Percentiles rank a stretch among this genome's conserved stretches.
These are phyloP conservation scores for Gymnopus androsaceus DNA, from an alignment of 1,284 basidiomycete species.

Conservation along the genomic window DNA sequence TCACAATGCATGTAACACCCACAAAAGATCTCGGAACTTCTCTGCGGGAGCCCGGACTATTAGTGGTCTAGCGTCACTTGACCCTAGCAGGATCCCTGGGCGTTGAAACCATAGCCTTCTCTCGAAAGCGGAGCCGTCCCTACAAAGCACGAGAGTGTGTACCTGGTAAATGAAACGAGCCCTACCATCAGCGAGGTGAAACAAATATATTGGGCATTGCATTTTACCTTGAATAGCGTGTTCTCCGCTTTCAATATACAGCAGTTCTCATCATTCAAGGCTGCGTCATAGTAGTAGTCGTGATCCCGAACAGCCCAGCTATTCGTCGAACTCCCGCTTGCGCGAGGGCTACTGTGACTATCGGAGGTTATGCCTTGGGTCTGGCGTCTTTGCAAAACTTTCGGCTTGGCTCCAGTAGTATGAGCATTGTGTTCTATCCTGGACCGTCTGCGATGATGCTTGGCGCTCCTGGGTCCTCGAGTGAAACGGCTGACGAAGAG, in stretches of 20 bases:
- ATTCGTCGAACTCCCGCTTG: background rate
- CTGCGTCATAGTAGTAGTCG: conserved; percentile 12
- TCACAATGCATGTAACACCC: conserved; percentile 46
- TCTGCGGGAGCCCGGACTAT: conserved; percentile 36
- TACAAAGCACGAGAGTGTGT: conserved; percentile 37
- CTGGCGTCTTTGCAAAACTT: background rate
- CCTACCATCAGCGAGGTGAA: background rate
- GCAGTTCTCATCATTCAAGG: conserved; percentile 23
- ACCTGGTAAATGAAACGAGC: conserved; percentile 31
- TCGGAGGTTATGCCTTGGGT: background rate
- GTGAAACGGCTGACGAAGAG: conserved; percentile 10
- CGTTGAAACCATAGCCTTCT: conserved; percentile 40
- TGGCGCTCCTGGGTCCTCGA: conserved; percentile 8
- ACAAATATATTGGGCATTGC: background rate
- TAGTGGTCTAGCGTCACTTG: conserved; percentile 32
- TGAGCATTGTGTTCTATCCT: background rate
- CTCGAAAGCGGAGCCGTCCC: conserved; percentile 43
- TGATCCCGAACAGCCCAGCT: conserved; percentile 7
- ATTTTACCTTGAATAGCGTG: conserved; percentile 43
- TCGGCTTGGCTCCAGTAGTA: background rate
- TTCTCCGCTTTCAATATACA: conserved; percentile 43
- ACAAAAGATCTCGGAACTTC: conserved; percentile 44
- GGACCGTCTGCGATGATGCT: background rate
- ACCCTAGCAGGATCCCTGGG: conserved; percentile 22
- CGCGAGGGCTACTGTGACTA: background rate